These are phyloP conservation scores for Cronartium ribicola DNA, from an alignment of 1,284 basidiomycete genomes.

Conservation along the genomic window DNA sequence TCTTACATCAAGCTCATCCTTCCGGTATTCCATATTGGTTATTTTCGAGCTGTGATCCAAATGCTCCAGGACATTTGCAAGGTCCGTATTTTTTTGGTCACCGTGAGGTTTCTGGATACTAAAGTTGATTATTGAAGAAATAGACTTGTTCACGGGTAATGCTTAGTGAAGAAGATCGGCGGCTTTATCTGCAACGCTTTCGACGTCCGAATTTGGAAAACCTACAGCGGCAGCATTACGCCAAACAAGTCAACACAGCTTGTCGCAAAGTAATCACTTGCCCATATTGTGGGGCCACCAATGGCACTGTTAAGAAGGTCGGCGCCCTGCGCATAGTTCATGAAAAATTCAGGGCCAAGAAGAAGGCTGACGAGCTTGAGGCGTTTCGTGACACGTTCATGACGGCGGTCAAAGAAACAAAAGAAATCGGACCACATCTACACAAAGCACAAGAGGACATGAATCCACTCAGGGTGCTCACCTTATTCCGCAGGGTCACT, in stretches of 20 bases:
- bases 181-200: slow-evolving; percentile 79
- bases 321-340: slow-evolving; percentile 94
- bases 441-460: slow-evolving; percentile 90
- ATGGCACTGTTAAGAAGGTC: slow-evolving; percentile 94
- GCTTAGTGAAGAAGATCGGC: slow-evolving; percentile 81
- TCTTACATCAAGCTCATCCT: slow-evolving; percentile 57
- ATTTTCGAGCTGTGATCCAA: slow-evolving; percentile 89
- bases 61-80: slow-evolving; percentile 97
- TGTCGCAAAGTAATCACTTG: slow-evolving; percentile 90
- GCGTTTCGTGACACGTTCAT: slow-evolving; percentile 81
- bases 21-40: slow-evolving; percentile 68
- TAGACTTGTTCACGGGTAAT: slow-evolving; percentile 91
- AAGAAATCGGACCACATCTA: slow-evolving; percentile 77
- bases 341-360: slow-evolving; percentile 94
- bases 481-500: slow-evolving; percentile 87
- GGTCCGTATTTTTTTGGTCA: slow-evolving; percentile 55
- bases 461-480: slow-evolving; percentile 88
- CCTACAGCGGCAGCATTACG: slow-evolving; percentile 76
- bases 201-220: slow-evolving; percentile 87
- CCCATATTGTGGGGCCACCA: slow-evolving; percentile 85
- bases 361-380: slow-evolving; percentile 74
- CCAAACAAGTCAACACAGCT: slow-evolving; percentile 80
- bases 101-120: not conserved
- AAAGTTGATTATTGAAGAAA: not conserved
- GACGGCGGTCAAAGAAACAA: slow-evolving; percentile 77